A percentile compares a stretch with the other conserved stretches of the same genome.
Evolutionary conservation across 179 eudicot species (phyloP).

Genomic region (Nepenthes alata): DNA sequence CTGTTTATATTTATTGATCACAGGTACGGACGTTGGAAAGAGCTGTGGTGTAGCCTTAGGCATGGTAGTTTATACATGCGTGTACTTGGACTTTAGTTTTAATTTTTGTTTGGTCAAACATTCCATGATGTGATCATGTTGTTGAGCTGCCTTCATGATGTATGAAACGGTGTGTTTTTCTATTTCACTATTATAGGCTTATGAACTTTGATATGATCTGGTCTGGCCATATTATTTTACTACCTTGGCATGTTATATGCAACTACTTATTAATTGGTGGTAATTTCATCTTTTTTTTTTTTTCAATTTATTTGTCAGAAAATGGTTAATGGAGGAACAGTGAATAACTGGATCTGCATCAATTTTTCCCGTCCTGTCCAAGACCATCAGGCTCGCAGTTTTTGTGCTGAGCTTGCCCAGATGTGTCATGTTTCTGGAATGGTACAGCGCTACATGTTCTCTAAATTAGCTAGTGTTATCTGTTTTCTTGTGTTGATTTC

Average conservation of each 20-base stretch:
- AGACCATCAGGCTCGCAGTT: constrained; percentile 47
- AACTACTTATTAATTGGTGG: neutral
- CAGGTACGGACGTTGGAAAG: too few relatives aligned
- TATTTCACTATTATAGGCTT: too few relatives aligned
- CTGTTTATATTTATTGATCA: too few relatives aligned
- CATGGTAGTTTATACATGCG: too few relatives aligned
- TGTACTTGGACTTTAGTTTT: too few relatives aligned
- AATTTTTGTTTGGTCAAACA: too few relatives aligned
- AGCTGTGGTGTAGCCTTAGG: too few relatives aligned
- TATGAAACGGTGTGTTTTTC: too few relatives aligned
- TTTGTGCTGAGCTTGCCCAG: constrained; percentile 68
- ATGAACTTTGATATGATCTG: neutral
- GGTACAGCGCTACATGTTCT: constrained; percentile 25
- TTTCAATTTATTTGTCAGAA: constrained; percentile 31
- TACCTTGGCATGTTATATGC: neutral
- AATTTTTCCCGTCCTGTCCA: constrained; percentile 63
- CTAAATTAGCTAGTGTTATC: neutral
- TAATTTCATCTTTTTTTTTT: neutral
- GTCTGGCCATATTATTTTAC: neutral
- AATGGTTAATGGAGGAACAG: constrained; percentile 82
- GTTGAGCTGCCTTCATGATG: too few relatives aligned
- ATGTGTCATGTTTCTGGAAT: constrained; percentile 75
- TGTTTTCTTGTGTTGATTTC: neutral
- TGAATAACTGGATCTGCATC: constrained; percentile 60
- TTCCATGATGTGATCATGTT: too few relatives aligned